Base-by-base conservation (phyloP, 495 filamentous ascomycete genomes). In the Penicillium argentinense region DNA sequence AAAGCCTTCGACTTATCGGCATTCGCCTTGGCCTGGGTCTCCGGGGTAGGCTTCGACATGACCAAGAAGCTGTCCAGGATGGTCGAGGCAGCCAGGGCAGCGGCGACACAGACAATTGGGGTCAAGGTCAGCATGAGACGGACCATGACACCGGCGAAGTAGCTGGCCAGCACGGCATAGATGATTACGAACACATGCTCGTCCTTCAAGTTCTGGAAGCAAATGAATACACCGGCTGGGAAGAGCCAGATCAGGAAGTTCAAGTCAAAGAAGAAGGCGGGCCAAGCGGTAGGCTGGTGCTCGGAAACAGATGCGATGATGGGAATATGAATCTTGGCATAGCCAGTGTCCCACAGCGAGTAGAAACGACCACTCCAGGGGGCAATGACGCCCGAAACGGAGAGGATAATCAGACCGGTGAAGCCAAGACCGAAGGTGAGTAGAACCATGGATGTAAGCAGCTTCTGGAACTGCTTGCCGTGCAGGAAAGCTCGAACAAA, bases 231-330 rank as follows among this genome's bases (percentile, higher is more conserved):
- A 69, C 95, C 95, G 16, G 93, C 95, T 1, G 95, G 95, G 82
- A 99, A 97, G 42, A 97, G 84, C 91, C 91, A 99, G 70, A 99
- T 96, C 50, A 99, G 76, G 76, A 99, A 82, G 71, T 95, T 96
- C 54, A 99, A 78, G 57, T 99, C 95, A 67, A 99, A 99, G 74
- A 97, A 99, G 81, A 97, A 99, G 25, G 95, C 91, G 6, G 95
- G 95, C 95, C 95, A 99, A n/a, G 95, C 95, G 19, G 95, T 99
- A 9, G 95, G 95, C 67, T 99, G 95, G 77, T 99, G 95, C 67
- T 99, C 95, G 6, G 95, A 99, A 21, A 99, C 95, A 3, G 93
- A 97, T 18, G 95, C 95, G 69, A 99, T 99, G 61, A 99, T 99
- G 25, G 95, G 95, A 63, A 99, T 99, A 57, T 99, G 95, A 49